phyloP scores from a whole-genome alignment of 2,329 filamentous ascomycete species.

The Talaromyces sp. region DNA sequence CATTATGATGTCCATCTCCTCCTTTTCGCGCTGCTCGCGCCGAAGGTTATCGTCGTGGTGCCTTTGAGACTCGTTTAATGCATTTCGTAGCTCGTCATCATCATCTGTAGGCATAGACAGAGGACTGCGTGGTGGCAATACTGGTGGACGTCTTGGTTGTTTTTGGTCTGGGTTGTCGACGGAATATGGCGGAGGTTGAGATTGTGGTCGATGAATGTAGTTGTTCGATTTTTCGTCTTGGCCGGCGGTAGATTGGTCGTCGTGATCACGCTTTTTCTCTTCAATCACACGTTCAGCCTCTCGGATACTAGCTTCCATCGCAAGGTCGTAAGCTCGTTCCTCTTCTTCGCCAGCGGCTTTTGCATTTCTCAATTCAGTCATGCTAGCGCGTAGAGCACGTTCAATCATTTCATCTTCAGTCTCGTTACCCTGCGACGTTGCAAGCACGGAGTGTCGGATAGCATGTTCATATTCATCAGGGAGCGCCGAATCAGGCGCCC shows the following conservation, averaged over 20 bases:
- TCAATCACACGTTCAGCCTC: slow-evolving; percentile 36
- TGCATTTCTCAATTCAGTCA: slow-evolving; percentile 53
- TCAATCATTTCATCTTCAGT: slow-evolving; percentile 70
- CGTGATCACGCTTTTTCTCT: slow-evolving; percentile 20
- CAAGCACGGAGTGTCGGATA: slow-evolving; percentile 64
- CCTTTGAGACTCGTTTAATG: slow-evolving; percentile 23
- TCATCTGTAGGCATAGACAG: slow-evolving; percentile 21
- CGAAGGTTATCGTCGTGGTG: slow-evolving; percentile 44
- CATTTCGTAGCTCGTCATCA: slow-evolving; percentile 30
- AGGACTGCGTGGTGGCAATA: slow-evolving; percentile 7
- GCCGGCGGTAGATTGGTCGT: not conserved
- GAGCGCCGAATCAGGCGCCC: slow-evolving; percentile 7
- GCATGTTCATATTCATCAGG: slow-evolving; percentile 64
- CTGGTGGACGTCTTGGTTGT: not conserved
- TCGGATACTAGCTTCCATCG: slow-evolving; percentile 49
- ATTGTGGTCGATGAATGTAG: not conserved
- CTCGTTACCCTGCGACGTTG: slow-evolving; percentile 66
- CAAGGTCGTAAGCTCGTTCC: slow-evolving; percentile 47
- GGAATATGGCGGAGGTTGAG: not conserved
- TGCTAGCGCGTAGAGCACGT: slow-evolving; percentile 67
- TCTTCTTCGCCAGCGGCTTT: slow-evolving; percentile 38
- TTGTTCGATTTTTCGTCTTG: not conserved
- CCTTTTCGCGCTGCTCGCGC: slow-evolving; percentile 48
- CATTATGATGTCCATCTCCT: slow-evolving; percentile 69
- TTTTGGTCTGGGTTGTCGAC: not conserved